Percentiles rank a stretch among this genome's conserved stretches.
Evolutionary conservation across 805 yeast species (phyloP).

Genomic region (Candida methanosorbosa): DNA sequence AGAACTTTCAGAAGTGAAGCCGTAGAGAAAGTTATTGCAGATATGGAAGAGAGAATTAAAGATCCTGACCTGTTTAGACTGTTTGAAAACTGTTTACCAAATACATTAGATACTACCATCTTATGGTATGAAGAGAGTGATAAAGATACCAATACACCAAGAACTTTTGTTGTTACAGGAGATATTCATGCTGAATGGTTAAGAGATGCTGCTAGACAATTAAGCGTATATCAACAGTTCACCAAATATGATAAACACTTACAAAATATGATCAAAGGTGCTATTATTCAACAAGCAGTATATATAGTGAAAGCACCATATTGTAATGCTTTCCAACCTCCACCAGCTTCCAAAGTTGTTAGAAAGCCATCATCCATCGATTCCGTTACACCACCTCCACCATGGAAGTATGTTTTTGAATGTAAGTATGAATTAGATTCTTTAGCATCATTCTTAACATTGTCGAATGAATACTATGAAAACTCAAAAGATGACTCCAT

Average conservation of each 20-base stretch:
- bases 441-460: slow-evolving; percentile 69
- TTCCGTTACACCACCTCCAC: slow-evolving; percentile 58
- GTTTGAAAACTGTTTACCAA: slow-evolving; percentile 78
- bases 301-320: slow-evolving; percentile 60
- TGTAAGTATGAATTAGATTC: slow-evolving; percentile 89
- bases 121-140: slow-evolving; percentile 46
- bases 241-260: slow-evolving; percentile 42
- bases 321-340: slow-evolving; percentile 92
- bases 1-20: slow-evolving; percentile 60
- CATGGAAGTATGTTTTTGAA: slow-evolving; percentile 70
- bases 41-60: slow-evolving; percentile 37
- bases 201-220: slow-evolving; percentile 78
- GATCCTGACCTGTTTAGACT: slow-evolving; percentile 65
- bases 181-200: slow-evolving; percentile 94
- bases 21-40: slow-evolving; percentile 52
- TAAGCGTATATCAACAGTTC: slow-evolving; percentile 65
- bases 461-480: slow-evolving; percentile 62
- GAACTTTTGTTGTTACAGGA: slow-evolving; percentile 80
- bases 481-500: slow-evolving; percentile 41
- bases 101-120: slow-evolving; percentile 81
- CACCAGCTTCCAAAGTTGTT: slow-evolving; percentile 40
- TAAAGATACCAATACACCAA: slow-evolving; percentile 26
- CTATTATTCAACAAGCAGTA: slow-evolving; percentile 70
- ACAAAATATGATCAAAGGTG: slow-evolving; percentile 55
- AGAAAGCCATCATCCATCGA: slow-evolving; percentile 50